These are phyloP conservation scores for Ajuga chamaepitys DNA, from an alignment of 257 asterid species.

Conservation along the genomic window DNA sequence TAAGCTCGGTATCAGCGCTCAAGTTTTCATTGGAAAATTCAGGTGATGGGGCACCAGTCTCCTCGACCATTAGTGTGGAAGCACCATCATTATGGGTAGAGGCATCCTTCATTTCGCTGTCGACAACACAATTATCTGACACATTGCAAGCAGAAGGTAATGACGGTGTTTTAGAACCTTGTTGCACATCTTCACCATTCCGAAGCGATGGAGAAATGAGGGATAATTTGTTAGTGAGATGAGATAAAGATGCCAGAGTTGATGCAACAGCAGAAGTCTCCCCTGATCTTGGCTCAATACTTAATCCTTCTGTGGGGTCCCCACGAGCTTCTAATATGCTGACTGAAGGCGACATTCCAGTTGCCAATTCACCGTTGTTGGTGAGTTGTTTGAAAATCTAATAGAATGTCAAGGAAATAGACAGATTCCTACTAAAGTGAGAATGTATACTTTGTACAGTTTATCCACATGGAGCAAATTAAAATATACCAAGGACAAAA, in stretches of 20 bases:
- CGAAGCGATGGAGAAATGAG: conserved; percentile 46
- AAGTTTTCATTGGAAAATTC: conserved; percentile 33
- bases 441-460: not conserved
- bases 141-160: conserved; percentile 48
- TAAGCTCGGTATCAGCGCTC: conserved; percentile 41
- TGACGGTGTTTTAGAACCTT: conserved; percentile 45
- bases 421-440: not conserved
- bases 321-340: conserved; percentile 61
- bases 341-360: conserved; percentile 43
- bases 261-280: conserved; percentile 76
- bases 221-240: conserved; percentile 44
- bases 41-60: conserved; percentile 33
- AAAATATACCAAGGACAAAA: not conserved
- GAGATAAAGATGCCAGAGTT: conserved; percentile 64
- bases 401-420: conserved; percentile 39
- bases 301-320: conserved; percentile 54
- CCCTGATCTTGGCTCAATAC: conserved; percentile 57
- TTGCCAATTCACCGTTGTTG: conserved; percentile 25
- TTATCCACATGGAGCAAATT: not conserved
- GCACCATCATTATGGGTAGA: conserved; percentile 38
- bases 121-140: conserved; percentile 36
- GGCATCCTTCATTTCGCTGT: conserved; percentile 54
- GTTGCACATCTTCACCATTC: conserved; percentile 44
- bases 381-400: conserved; percentile 71
- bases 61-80: conserved; percentile 28